Evolutionary conservation across 768 basidiomycete genomes (phyloP).

Genomic region (Rossbeevera mucosa): DNA sequence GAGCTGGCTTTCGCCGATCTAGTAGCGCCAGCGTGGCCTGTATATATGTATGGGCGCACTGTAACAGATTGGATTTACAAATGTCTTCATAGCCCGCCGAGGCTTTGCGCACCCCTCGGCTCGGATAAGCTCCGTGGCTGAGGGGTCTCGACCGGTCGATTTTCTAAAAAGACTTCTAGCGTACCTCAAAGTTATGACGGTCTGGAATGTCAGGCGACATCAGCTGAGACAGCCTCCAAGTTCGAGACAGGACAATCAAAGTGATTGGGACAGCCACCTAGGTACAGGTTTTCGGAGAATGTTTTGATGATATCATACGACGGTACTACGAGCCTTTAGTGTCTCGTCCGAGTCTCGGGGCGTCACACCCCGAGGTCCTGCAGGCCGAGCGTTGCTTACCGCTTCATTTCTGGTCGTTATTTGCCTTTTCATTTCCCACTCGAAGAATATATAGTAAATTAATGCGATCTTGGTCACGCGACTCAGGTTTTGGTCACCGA

Average conservation of each 20-base stretch:
- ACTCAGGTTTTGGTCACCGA: constrained; percentile 4
- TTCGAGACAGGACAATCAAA: not conserved
- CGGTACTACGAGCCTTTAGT: not conserved
- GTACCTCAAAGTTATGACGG: not conserved
- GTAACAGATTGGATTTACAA: not conserved
- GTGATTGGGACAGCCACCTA: not conserved
- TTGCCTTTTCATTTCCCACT: not conserved
- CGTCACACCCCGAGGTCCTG: not conserved
- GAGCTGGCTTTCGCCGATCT: not conserved
- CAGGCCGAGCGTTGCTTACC: not conserved
- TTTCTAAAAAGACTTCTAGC: not conserved
- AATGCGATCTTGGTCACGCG: constrained; percentile 5
- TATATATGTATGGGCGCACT: not conserved
- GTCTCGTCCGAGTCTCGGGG: not conserved
- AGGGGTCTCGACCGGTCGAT: constrained; percentile 10
- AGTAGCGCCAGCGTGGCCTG: not conserved
- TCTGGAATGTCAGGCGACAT: not conserved
- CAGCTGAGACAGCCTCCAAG: not conserved
- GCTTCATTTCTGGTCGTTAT: too few relatives aligned
- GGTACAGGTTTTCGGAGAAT: not conserved
- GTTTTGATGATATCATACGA: not conserved
- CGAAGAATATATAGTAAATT: not conserved
- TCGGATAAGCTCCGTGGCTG: constrained; percentile 8
- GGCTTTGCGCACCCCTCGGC: constrained; percentile 9
- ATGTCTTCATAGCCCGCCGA: not conserved